Evolutionary conservation across 1,284 basidiomycete species (phyloP).

Genomic region (Tilletia walkeri): DNA sequence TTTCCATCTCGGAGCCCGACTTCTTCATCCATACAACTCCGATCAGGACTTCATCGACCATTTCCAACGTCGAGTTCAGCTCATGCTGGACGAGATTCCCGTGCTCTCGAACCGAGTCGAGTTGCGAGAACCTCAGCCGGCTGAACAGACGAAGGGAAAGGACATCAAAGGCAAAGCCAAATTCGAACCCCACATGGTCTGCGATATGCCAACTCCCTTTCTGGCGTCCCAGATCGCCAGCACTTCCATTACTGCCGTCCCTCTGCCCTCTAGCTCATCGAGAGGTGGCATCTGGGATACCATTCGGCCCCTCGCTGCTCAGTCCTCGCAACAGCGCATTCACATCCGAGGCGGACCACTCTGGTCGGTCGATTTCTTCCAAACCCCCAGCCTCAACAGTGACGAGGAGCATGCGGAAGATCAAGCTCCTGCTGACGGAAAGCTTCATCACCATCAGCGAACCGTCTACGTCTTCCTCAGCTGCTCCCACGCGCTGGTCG

Average conservation of each 20-base stretch:
- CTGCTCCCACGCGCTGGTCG: conserved; percentile 12
- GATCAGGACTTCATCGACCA: conserved; percentile 7
- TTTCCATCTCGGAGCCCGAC: not conserved
- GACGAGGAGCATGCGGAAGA: not conserved
- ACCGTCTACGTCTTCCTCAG: conserved; percentile 10
- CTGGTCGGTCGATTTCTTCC: conserved; percentile 3
- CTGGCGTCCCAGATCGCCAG: not conserved
- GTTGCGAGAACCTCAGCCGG: not conserved
- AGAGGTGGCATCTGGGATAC: not conserved
- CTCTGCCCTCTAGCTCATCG: not conserved
- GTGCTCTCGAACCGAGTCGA: not conserved
- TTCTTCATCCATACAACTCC: not conserved
- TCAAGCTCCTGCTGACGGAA: too few relatives aligned
- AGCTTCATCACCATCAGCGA: not conserved
- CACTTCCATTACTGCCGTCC: not conserved
- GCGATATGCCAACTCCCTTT: not conserved
- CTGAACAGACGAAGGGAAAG: not conserved
- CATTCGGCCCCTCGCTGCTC: not conserved
- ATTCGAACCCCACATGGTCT: conserved; percentile 1
- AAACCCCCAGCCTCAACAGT: not conserved
- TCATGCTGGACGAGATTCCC: conserved; percentile 1
- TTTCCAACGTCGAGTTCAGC: not conserved
- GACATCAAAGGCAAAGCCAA: not conserved
- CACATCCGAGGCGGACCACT: not conserved
- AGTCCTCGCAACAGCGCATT: not conserved